Evolutionary conservation across 2,329 filamentous ascomycete species (phyloP).

Genomic region (Diaporthe humulicola): DNA sequence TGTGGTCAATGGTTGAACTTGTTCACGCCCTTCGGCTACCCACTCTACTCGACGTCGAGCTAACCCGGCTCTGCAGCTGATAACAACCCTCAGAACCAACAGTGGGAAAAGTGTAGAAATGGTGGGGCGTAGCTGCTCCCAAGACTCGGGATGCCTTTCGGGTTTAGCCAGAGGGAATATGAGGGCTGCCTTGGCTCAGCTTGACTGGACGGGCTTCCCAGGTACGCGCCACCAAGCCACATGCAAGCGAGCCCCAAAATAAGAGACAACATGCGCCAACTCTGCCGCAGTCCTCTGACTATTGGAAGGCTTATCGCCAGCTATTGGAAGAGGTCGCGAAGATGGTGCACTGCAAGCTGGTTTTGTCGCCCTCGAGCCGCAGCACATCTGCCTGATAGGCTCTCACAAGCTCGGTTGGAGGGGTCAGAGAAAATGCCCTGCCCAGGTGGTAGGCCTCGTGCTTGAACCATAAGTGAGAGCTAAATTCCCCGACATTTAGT

Average conservation of each 20-base stretch:
- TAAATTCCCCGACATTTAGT: background rate
- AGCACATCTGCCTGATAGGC: background rate
- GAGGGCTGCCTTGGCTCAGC: background rate
- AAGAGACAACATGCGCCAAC: background rate
- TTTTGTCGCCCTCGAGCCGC: background rate
- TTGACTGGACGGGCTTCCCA: background rate
- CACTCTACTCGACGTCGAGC: too few species aligned
- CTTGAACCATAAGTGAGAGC: background rate
- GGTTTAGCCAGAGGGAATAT: background rate
- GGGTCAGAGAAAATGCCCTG: background rate
- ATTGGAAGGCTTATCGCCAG: background rate
- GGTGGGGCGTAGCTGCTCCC: background rate
- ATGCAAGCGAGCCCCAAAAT: background rate
- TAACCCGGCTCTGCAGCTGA: too few species aligned
- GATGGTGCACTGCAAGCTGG: background rate
- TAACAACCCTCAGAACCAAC: background rate
- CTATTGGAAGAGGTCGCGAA: background rate
- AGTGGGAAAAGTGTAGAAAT: background rate
- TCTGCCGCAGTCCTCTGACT: background rate
- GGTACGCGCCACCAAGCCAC: background rate
- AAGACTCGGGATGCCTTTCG: background rate
- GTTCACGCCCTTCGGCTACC: too few species aligned
- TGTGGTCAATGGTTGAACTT: too few species aligned
- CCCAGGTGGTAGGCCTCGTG: background rate
- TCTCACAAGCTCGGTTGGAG: background rate